Evolutionary conservation across 164 flowering plant genomes (phyloP).

Genomic region (Berberis thunbergii): DNA sequence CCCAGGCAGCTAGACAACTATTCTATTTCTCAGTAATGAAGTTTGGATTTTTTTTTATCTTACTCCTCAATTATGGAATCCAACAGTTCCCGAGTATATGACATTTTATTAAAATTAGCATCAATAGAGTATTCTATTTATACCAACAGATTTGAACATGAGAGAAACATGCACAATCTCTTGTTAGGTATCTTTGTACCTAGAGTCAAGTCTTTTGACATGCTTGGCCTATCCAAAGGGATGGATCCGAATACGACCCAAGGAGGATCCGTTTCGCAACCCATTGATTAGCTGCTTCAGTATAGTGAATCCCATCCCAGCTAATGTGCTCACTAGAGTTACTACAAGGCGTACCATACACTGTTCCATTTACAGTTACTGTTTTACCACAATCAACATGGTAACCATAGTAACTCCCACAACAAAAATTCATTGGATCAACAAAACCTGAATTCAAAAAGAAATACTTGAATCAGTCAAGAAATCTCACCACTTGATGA

Average conservation of each 20-base stretch:
- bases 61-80: too few species aligned
- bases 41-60: too few species aligned
- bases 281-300: constrained; percentile 50
- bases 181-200: too few species aligned
- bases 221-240: not conserved
- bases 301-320: constrained; percentile 77
- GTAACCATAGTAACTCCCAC: constrained; percentile 37
- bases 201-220: too few species aligned
- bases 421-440: constrained; percentile 50
- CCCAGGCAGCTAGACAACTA: too few species aligned
- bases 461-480: not conserved
- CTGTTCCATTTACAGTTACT: constrained; percentile 42
- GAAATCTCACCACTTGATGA: not conserved
- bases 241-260: constrained; percentile 44
- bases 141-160: too few species aligned
- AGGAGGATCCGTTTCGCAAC: constrained; percentile 32
- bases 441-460: constrained; percentile 36
- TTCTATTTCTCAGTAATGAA: too few species aligned
- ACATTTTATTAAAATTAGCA: too few species aligned
- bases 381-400: constrained; percentile 39
- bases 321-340: constrained; percentile 39
- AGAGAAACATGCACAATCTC: too few species aligned
- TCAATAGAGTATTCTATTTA: too few species aligned
- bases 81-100: too few species aligned
- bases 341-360: constrained; percentile 42